phyloP scores from a whole-genome alignment of 192 early-diverging fungal genomes.

The Coemansia javaensis region DNA sequence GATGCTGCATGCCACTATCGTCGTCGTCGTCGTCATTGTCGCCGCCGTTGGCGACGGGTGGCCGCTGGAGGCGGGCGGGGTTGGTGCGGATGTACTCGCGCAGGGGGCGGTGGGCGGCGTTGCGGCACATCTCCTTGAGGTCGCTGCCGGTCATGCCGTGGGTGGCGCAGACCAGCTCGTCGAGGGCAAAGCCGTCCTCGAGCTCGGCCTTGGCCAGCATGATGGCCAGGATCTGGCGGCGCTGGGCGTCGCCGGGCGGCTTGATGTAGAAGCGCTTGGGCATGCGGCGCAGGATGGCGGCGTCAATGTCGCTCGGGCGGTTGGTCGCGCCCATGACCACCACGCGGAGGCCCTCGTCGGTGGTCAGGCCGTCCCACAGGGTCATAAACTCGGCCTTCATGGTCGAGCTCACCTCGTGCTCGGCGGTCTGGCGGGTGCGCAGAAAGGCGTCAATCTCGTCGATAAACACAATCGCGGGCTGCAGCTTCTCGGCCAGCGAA shows the following conservation, averaged over 20 bases:
- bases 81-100: conserved; percentile 71
- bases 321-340: conserved; percentile 94
- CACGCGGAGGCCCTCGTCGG: conserved; percentile 45
- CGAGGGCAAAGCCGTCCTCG: conserved; percentile 61
- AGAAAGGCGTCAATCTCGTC: conserved; percentile 99
- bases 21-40: background rate
- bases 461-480: conserved; percentile 97
- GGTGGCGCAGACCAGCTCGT: conserved; percentile 65
- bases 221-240: conserved; percentile 75
- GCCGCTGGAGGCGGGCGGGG: conserved; percentile 33
- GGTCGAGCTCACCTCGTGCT: conserved; percentile 96
- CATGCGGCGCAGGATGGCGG: conserved; percentile 95
- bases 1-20: background rate
- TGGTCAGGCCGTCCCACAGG: conserved; percentile 94
- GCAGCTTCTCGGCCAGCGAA: conserved; percentile 86
- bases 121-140: conserved; percentile 95
- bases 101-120: conserved; percentile 93
- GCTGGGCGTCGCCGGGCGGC: conserved; percentile 79
- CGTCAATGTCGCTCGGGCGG: conserved; percentile 95
- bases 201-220: conserved; percentile 72
- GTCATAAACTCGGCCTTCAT: conserved; percentile 99
- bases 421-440: conserved; percentile 77
- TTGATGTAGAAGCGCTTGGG: conserved; percentile 88
- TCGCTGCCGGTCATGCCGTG: conserved; percentile 88
- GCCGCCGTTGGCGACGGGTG: too few relatives aligned